phyloP scores from a whole-genome alignment of 2,329 filamentous ascomycete genomes.

The Ploettnerulaceae sp. region DNA sequence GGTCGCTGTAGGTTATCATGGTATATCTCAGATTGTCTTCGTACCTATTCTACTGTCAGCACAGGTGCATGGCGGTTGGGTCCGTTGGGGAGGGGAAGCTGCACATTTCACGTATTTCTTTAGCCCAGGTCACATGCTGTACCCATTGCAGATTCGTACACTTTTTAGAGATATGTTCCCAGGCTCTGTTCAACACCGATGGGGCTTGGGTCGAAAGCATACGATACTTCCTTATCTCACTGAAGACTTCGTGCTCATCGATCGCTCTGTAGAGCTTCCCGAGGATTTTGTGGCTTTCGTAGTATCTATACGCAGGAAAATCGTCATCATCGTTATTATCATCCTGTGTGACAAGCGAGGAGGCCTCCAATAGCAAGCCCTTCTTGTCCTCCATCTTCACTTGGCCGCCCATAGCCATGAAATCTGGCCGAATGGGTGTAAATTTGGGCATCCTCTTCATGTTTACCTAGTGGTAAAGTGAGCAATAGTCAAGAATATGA shows the following conservation, averaged over 20 bases:
- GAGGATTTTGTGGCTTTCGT: conserved; percentile 62
- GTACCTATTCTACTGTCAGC: conserved; percentile 38
- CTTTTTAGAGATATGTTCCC: conserved; percentile 37
- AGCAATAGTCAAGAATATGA: neutral
- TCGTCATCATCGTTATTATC: conserved; percentile 46
- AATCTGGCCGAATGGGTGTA: conserved; percentile 42
- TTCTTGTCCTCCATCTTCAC: conserved; percentile 38
- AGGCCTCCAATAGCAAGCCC: conserved; percentile 22
- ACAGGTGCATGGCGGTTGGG: neutral
- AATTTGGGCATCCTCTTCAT: conserved; percentile 26
- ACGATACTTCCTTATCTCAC: conserved; percentile 26
- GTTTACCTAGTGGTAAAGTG: conserved; percentile 22
- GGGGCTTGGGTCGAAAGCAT: conserved; percentile 7
- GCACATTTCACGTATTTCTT: conserved; percentile 44
- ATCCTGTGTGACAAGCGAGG: conserved; percentile 13
- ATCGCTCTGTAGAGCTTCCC: conserved; percentile 68
- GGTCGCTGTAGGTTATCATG: conserved; percentile 42
- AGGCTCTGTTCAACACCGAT: conserved; percentile 30
- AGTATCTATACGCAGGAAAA: conserved; percentile 51
- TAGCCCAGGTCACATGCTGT: conserved; percentile 36
- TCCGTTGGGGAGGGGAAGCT: conserved; percentile 7
- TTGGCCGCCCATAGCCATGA: conserved; percentile 47
- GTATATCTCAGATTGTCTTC: conserved; percentile 46
- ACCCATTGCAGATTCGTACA: conserved; percentile 35
- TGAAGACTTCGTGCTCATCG: conserved; percentile 62